These are phyloP conservation scores for Colletotrichum salicis DNA, from an alignment of 2,329 filamentous ascomycete species.

Conservation along the genomic window DNA sequence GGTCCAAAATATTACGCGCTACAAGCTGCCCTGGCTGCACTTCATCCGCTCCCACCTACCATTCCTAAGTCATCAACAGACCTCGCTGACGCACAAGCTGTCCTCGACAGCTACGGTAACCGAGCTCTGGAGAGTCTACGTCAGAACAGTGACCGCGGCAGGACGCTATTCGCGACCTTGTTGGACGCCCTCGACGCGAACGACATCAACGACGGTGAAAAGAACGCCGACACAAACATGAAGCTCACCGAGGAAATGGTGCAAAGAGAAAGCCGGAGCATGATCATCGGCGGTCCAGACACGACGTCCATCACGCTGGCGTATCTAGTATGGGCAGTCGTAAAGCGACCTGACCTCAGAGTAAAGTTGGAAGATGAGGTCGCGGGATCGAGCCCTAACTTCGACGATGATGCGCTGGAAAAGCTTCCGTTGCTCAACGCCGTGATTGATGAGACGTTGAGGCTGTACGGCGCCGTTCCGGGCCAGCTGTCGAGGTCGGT, in stretches of 20 bases:
- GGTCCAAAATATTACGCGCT: slow-evolving; percentile 12
- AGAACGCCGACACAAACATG: not conserved
- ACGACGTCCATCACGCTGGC: slow-evolving; percentile 63
- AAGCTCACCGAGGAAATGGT: slow-evolving; percentile 45
- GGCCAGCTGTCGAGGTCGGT: slow-evolving; percentile 51
- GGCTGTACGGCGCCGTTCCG: slow-evolving; percentile 54
- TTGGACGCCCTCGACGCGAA: not conserved
- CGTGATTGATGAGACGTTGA: slow-evolving; percentile 57
- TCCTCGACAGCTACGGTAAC: slow-evolving; percentile 4
- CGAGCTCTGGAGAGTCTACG: slow-evolving; percentile 8
- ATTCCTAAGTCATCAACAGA: not conserved
- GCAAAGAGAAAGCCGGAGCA: slow-evolving; percentile 50
- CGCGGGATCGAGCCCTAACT: slow-evolving; percentile 35
- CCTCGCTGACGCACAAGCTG: not conserved
- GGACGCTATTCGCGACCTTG: not conserved
- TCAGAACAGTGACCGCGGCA: not conserved
- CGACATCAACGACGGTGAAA: not conserved
- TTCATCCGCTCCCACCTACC: not conserved
- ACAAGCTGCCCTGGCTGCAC: slow-evolving; percentile 14
- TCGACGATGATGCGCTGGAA: slow-evolving; percentile 46
- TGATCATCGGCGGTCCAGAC: slow-evolving; percentile 63
- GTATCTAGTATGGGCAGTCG: slow-evolving; percentile 56
- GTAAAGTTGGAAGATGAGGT: slow-evolving; percentile 49
- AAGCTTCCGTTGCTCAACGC: slow-evolving; percentile 52
- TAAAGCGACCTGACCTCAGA: slow-evolving; percentile 43